A percentile compares a stretch with the other conserved stretches of the same genome.
These are phyloP conservation scores for Phoma sp. DNA, from an alignment of 2,329 filamentous ascomycete genomes.

Conservation along the genomic window DNA sequence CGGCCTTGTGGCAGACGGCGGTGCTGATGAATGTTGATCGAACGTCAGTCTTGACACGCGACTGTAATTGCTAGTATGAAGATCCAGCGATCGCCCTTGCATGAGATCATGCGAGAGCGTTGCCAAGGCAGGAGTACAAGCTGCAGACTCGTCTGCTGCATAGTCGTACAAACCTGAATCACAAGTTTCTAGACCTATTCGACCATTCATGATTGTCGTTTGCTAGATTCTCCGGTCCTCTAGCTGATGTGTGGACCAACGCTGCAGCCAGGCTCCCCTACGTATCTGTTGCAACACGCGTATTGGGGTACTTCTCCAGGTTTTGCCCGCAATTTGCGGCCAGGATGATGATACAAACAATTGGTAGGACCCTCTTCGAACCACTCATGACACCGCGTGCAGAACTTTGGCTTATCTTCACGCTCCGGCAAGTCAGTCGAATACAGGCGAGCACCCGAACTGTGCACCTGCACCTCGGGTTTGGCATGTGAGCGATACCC, in stretches of 20 bases:
- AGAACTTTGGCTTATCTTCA: conserved; percentile 8
- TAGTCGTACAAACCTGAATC: conserved; percentile 4
- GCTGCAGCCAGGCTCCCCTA: conserved; percentile 19
- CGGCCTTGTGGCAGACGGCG: no score
- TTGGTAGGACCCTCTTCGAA: background rate
- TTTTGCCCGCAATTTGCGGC: conserved; percentile 2
- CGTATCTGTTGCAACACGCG: conserved; percentile 19
- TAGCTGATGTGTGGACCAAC: conserved; percentile 14
- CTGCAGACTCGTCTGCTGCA: background rate
- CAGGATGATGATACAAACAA: conserved; percentile 31
- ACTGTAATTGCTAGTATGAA: no score
- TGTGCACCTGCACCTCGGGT: background rate
- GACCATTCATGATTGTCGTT: background rate
- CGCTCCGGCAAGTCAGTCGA: background rate
- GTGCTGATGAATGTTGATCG: no score
- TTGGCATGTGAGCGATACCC: background rate
- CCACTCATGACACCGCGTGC: conserved; percentile 21
- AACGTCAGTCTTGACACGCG: no score
- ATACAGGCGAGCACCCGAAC: background rate
- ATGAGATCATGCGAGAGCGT: background rate
- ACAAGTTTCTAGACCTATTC: conserved; percentile 13
- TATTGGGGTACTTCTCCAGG: conserved; percentile 4
- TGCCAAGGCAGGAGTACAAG: conserved; percentile 3
- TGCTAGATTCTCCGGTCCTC: background rate
- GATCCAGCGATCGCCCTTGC: conserved; percentile 3